These are phyloP conservation scores for Apiotrichum laibachii DNA, from an alignment of 1,284 basidiomycete species.

Conservation along the genomic window DNA sequence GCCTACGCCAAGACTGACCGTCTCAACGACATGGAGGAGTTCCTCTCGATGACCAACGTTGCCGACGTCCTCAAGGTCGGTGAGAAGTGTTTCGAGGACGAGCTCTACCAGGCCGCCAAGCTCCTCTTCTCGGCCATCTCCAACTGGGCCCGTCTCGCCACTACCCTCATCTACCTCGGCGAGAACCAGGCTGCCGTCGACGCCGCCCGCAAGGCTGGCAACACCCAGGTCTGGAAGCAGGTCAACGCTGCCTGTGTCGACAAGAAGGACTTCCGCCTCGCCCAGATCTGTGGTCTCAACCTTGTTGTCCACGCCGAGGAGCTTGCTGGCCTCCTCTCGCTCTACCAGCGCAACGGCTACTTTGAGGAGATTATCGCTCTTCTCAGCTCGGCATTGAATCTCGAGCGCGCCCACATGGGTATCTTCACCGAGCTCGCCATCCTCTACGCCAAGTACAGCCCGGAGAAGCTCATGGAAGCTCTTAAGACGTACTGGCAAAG, in stretches of 20 bases:
- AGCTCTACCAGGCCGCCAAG: conserved; percentile 95
- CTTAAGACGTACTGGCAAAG: conserved; percentile 95
- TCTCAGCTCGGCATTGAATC: conserved; percentile 88
- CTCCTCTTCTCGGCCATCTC: conserved; percentile 94
- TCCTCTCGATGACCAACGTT: conserved; percentile 97
- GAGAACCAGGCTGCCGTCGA: conserved; percentile 98
- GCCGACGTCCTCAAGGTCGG: conserved; percentile 94
- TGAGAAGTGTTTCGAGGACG: conserved; percentile 99
- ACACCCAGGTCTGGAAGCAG: conserved; percentile 99
- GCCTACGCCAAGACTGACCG: conserved; percentile 97
- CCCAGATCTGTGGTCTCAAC: conserved; percentile 97
- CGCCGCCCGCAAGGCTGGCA: conserved; percentile 96
- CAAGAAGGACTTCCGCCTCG: conserved; percentile 93
- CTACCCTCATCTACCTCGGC: conserved; percentile 95
- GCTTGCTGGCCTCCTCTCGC: conserved; percentile 71
- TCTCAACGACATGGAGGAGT: conserved; percentile 99
- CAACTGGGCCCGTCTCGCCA: conserved; percentile 97
- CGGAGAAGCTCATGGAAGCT: conserved; percentile 97
- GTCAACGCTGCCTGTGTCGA: conserved; percentile 98
- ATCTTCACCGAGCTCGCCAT: conserved; percentile 78
- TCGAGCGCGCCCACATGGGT: conserved; percentile 88
- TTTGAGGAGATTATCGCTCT: conserved; percentile 91
- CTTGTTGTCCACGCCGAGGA: conserved; percentile 80
- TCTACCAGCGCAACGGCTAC: conserved; percentile 88
- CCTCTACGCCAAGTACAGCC: conserved; percentile 93